Evolutionary conservation across 768 basidiomycete genomes (phyloP).

Genomic region (Kwoniella botswanensis): DNA sequence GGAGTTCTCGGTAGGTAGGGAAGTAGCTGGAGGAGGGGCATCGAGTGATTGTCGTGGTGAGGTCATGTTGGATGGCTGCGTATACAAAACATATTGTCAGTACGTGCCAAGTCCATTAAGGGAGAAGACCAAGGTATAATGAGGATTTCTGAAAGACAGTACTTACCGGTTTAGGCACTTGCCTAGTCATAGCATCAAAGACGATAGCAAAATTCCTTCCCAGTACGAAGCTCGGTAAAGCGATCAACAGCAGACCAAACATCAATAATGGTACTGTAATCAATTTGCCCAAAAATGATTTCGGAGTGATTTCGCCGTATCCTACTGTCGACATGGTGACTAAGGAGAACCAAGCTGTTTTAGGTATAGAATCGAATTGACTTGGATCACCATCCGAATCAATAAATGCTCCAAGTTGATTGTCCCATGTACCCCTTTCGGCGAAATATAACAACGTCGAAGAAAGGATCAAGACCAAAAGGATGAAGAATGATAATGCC

Average conservation of each 20-base stretch:
- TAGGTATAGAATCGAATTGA: constrained; percentile 67
- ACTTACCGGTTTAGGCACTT: constrained; percentile 36
- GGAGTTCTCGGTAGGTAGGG: constrained; percentile 9
- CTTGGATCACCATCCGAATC: constrained; percentile 72
- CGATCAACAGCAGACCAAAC: constrained; percentile 85
- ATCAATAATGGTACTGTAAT: constrained; percentile 84
- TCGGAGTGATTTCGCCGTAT: constrained; percentile 89
- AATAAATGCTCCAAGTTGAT: constrained; percentile 75
- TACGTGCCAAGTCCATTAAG: not conserved
- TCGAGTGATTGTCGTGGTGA: constrained; percentile 29
- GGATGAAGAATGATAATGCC: constrained; percentile 84
- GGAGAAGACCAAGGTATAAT: not conserved
- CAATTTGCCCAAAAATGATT: constrained; percentile 82
- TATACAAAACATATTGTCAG: not conserved
- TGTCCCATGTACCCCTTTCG: constrained; percentile 89
- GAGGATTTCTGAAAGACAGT: not conserved
- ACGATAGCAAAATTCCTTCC: constrained; percentile 88
- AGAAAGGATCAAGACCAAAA: constrained; percentile 84
- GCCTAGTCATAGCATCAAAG: constrained; percentile 75
- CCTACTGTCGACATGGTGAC: constrained; percentile 81
- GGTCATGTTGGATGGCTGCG: constrained; percentile 7
- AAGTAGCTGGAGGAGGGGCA: constrained; percentile 8
- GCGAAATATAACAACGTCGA: constrained; percentile 90
- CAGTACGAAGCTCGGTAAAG: constrained; percentile 87
- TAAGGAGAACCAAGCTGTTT: constrained; percentile 72